These are phyloP conservation scores for Diaporthe nobilis DNA, from an alignment of 2,329 filamentous ascomycete species.

Conservation along the genomic window DNA sequence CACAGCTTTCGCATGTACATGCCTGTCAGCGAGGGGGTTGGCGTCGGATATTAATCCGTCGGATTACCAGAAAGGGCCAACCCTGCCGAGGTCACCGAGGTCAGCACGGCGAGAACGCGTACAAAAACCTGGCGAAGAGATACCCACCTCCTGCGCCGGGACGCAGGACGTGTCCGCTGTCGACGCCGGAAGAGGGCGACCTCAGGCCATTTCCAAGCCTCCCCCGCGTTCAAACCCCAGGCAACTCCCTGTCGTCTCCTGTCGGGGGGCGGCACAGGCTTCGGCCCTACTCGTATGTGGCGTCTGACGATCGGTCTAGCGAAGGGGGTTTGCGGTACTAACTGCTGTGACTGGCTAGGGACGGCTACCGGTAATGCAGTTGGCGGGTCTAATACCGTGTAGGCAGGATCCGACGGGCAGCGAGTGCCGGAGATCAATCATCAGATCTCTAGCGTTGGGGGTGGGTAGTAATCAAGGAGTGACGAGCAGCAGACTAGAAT, in stretches of 20 bases:
- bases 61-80: constrained; percentile 19
- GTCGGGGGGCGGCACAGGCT: constrained; percentile 1
- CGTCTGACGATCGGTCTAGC: constrained; percentile 17
- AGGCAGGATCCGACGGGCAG: not conserved
- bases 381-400: not conserved
- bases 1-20: not conserved
- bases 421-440: constrained; percentile 24
- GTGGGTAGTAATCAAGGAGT: not conserved
- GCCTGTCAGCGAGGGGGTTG: constrained; percentile 3
- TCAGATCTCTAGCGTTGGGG: not conserved
- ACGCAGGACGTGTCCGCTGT: not conserved
- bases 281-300: constrained; percentile 21
- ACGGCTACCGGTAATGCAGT: not conserved
- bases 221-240: constrained; percentile 16
- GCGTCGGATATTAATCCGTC: constrained; percentile 27
- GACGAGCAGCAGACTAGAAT: not conserved
- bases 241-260: constrained; percentile 15
- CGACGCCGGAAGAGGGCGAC: constrained; percentile 22
- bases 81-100: constrained; percentile 23
- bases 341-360: not conserved
- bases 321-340: not conserved
- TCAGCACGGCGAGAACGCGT: not conserved
- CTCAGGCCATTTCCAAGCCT: constrained; percentile 30
- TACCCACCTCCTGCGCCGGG: constrained; percentile 19
- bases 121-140: not conserved